phyloP scores from a whole-genome alignment of 805 yeast species.

The Sungouiella blattae region DNA sequence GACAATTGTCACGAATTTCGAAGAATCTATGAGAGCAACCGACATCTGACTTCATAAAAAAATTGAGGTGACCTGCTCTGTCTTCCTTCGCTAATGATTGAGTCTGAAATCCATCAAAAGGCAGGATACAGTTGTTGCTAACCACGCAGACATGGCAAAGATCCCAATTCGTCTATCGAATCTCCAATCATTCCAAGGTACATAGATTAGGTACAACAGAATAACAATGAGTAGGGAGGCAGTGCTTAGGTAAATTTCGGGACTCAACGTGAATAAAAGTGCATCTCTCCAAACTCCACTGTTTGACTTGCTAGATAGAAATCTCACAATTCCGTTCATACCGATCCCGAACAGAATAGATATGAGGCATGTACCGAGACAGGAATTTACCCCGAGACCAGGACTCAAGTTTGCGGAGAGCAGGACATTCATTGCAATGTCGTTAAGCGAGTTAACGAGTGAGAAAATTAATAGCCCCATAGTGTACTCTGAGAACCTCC shows the following conservation, averaged over 20 bases:
- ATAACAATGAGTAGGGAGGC: constrained; percentile 24
- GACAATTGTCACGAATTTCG: constrained; percentile 1
- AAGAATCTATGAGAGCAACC: background rate
- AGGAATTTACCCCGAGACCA: constrained; percentile 45
- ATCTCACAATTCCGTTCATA: constrained; percentile 35
- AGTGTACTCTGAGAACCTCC: constrained; percentile 43
- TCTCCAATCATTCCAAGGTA: constrained; percentile 33
- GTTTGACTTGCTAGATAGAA: constrained; percentile 4
- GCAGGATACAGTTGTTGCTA: constrained; percentile 4
- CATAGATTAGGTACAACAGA: constrained; percentile 19
- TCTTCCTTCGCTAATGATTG: too few species aligned
- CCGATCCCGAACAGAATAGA: constrained; percentile 51
- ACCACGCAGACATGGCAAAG: constrained; percentile 5
- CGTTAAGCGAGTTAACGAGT: constrained; percentile 50
- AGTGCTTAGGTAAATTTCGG: constrained; percentile 22
- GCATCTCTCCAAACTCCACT: constrained; percentile 5
- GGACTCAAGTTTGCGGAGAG: constrained; percentile 38
- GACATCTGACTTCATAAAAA: too few species aligned
- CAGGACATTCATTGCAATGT: constrained; percentile 48
- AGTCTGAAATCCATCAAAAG: constrained; percentile 3
- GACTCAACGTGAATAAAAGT: constrained; percentile 19
- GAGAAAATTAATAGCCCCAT: constrained; percentile 49
- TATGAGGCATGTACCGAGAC: constrained; percentile 52
- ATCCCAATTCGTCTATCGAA: constrained; percentile 30
- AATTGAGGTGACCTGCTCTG: too few species aligned